Percentiles rank a stretch among this genome's conserved stretches.
These are phyloP conservation scores for Botrytis fabae DNA, from an alignment of 2,329 filamentous ascomycete species.

Conservation along the genomic window DNA sequence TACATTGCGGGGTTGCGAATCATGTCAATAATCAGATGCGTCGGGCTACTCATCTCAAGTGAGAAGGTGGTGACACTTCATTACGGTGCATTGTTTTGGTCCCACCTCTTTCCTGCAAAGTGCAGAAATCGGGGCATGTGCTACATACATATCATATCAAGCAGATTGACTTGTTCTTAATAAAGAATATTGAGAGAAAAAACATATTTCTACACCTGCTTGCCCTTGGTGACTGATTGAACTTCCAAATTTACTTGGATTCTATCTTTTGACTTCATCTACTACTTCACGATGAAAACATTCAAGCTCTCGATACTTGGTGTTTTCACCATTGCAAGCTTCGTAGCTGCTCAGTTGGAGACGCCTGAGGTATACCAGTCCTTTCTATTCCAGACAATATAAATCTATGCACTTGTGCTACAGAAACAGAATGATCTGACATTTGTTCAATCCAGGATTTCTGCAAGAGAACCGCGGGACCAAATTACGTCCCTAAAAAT, in stretches of 20 bases:
- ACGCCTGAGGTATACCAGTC: not conserved
- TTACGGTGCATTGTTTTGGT: not conserved
- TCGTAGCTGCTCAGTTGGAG: conserved; percentile 7
- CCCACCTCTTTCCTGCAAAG: not conserved
- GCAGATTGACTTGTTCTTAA: not conserved
- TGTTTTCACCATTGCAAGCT: conserved; percentile 16
- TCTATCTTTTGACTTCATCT: not conserved
- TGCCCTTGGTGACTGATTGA: conserved; percentile 1
- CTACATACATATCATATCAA: not conserved
- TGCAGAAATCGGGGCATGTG: not conserved
- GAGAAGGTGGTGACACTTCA: conserved; percentile 5
- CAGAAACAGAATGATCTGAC: not conserved
- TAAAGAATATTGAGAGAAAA: not conserved
- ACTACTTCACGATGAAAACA: conserved; percentile 1
- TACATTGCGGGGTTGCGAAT: not conserved
- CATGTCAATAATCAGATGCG: not conserved
- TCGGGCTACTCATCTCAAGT: not conserved
- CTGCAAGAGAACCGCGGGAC: conserved; percentile 15
- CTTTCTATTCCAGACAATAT: not conserved
- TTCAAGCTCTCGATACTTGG: conserved; percentile 15
- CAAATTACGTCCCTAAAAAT: conserved; percentile 11
- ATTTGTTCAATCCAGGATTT: not conserved
- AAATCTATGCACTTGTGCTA: not conserved
- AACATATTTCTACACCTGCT: not conserved
- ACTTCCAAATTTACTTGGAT: not conserved